Evolutionary conservation across 2,329 filamentous ascomycete genomes (phyloP), one percentile per base, ranked within the genome.

Genomic region (Stachybotrys elegans): DNA sequence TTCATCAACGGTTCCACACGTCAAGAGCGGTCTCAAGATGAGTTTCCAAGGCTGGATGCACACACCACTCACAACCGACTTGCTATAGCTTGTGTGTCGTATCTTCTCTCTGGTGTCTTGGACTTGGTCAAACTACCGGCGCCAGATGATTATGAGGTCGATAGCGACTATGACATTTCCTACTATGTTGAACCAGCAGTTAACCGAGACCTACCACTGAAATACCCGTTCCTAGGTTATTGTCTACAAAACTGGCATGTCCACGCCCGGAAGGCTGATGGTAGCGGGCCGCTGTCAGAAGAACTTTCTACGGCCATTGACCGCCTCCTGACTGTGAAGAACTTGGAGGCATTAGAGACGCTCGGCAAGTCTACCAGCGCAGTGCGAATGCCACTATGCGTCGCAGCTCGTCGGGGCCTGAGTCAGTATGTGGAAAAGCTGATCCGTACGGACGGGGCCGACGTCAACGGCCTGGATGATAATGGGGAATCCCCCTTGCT

Each of bases 1-100:
- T 74, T 66, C 49, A 59, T 73, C 11, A 51, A 53, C 23, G 57
- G 56, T 3, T n/a, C n/a, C n/a, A n/a, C n/a, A n/a, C n/a, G n/a
- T n/a, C 39, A 37, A 2, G 58, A 50, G 2, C 46, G 54, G 17
- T 31, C 31, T 1, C 37, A 34, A 3, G 43, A 42, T 4, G 45
- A 42, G 3, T 60, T 51, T 39, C 51, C 51, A 4, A 22, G 52
- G 5, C 39, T 58, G 7, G 16, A 49, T 3, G 20, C 38, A 9
- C 51, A 50, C 1, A 20, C 44, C 7, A 55, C 55, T 6, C 55
- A 60, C 22, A 43, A 49, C 19, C 37, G 45, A 13, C 43, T 60
- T 7, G 51, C 53, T 11, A 22, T 54, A 1, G 43, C 43, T 6
- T 57, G 53, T 20, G 25, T 58, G 13, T 16, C 16, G 2, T 59